Percentiles rank a stretch among this genome's conserved stretches.
phyloP scores from a whole-genome alignment of 306 rosid genomes.

The Malus domestica region ASM211411v1 NC_041791.1:4200001-4200500 shows the following conservation, averaged over 20 bases:
- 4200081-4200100: constrained; percentile 73
- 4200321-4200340: constrained; percentile 69
- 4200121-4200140: background rate
- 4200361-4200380: constrained; percentile 53
- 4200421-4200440: constrained; percentile 68
- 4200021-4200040: constrained; percentile 67
- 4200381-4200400: constrained; percentile 62
- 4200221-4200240: no score
- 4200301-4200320: constrained; percentile 4
- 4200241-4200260: no score
- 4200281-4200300: background rate
- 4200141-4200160: background rate
- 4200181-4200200: background rate
- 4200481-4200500: constrained; percentile 40
- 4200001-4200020: constrained; percentile 74
- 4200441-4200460: constrained; percentile 58
- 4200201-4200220: no score
- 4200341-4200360: constrained; percentile 65
- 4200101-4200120: constrained; percentile 44
- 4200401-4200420: constrained; percentile 63
- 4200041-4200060: constrained; percentile 96
- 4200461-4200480: constrained; percentile 80
- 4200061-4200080: constrained; percentile 62
- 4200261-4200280: background rate
- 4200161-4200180: background rate